Conservation (phyloP, 2,329 filamentous ascomycete genomes). For the Microcera coccophila region DNA sequence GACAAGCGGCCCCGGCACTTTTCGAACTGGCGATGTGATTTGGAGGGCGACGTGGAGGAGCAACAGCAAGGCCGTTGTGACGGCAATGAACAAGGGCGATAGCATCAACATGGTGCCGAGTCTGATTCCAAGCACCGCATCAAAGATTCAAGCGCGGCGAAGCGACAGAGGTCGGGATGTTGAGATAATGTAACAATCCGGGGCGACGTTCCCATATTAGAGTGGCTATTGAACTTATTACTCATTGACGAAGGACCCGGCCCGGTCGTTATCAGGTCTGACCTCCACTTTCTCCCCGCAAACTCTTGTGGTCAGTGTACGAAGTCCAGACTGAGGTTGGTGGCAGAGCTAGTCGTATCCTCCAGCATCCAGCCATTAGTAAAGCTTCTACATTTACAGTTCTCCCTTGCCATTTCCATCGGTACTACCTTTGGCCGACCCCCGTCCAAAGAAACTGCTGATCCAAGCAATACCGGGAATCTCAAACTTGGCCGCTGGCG, state of each 20-base stretch:
- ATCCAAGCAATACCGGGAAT: constrained; percentile 41
- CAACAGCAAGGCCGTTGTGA: constrained; percentile 21
- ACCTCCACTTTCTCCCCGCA: background rate
- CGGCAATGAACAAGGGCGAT: constrained; percentile 27
- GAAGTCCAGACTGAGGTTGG: too few species aligned
- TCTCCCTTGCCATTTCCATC: constrained; percentile 15
- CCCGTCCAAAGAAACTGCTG: constrained; percentile 24
- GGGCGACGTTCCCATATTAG: background rate
- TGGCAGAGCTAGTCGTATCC: background rate
- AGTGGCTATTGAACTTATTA: background rate
- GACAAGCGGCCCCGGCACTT: constrained; percentile 46
- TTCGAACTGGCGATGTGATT: constrained; percentile 33
- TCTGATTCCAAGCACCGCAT: background rate
- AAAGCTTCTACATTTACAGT: too few species aligned
- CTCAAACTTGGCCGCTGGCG: constrained; percentile 38
- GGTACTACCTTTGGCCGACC: constrained; percentile 1
- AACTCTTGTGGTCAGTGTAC: too few species aligned
- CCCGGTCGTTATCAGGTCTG: background rate
- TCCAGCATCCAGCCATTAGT: constrained; percentile 8
- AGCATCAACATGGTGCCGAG: constrained; percentile 24
- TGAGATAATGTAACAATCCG: background rate
- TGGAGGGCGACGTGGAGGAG: constrained; percentile 25
- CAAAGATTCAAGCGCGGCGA: background rate
- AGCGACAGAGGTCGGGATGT: background rate
- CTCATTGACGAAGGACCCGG: background rate